These are phyloP conservation scores for Dionaea muscipula DNA, from an alignment of 179 eudicot species.

Conservation along the genomic window DNA sequence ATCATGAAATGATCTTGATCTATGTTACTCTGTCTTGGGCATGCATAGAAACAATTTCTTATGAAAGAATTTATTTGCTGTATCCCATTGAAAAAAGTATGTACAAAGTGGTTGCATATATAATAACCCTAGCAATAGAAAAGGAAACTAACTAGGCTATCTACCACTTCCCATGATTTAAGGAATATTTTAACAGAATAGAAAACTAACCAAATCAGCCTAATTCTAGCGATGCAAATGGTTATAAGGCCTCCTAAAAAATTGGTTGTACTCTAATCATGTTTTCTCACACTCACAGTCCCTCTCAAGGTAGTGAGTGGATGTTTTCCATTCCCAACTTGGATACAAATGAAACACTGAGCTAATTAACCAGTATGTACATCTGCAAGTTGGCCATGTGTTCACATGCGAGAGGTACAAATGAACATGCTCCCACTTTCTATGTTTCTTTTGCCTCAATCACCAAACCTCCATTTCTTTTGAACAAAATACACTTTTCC, in stretches of 20 bases:
- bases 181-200: not conserved
- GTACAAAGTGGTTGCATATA: no score
- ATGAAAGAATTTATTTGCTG: not conserved
- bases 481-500: not conserved
- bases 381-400: no score
- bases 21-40: no score
- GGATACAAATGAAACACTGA: no score
- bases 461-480: not conserved
- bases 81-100: not conserved
- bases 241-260: not conserved
- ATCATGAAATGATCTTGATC: no score
- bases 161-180: not conserved
- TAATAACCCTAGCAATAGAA: not conserved
- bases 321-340: no score
- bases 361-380: no score
- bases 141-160: not conserved
- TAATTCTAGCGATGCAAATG: not conserved
- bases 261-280: no score
- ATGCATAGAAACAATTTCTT: not conserved
- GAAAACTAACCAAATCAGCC: not conserved
- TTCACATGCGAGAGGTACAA: no score
- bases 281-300: no score
- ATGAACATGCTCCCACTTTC: no score
- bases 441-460: not conserved
- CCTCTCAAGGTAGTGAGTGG: no score